These are phyloP conservation scores for Microsporum canis DNA, from an alignment of 2,329 filamentous ascomycete species.

Conservation along the genomic window DNA sequence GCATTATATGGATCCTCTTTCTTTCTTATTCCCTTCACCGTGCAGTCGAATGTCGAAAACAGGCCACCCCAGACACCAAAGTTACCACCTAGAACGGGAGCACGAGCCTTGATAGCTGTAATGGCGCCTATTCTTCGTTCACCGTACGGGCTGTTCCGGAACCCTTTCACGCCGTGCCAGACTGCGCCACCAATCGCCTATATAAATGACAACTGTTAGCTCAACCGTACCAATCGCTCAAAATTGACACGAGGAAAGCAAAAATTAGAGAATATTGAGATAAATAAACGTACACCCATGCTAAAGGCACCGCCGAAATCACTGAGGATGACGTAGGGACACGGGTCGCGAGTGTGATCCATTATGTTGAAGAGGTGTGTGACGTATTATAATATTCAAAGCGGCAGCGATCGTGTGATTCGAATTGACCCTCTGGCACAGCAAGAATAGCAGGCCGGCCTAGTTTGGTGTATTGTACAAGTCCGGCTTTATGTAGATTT, in stretches of 20 bases:
- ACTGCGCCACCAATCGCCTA: slow-evolving; percentile 69
- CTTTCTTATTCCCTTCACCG: slow-evolving; percentile 83
- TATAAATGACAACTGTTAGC: slow-evolving; percentile 5
- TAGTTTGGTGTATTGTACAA: background rate
- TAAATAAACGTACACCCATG: slow-evolving; percentile 68
- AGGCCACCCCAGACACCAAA: slow-evolving; percentile 96
- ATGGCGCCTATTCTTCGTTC: slow-evolving; percentile 91
- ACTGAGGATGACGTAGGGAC: slow-evolving; percentile 90
- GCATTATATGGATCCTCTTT: slow-evolving; percentile 99
- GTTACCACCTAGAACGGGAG: slow-evolving; percentile 91
- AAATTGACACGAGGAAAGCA: slow-evolving; percentile 7
- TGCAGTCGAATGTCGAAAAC: slow-evolving; percentile 93
- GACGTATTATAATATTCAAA: background rate
- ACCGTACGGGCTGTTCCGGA: slow-evolving; percentile 78
- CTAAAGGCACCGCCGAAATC: slow-evolving; percentile 95
- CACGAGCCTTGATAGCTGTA: slow-evolving; percentile 94
- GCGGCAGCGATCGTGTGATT: background rate
- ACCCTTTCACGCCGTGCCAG: slow-evolving; percentile 96
- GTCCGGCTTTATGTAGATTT: background rate
- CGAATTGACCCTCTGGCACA: background rate
- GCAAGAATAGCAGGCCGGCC: background rate
- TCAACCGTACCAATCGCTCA: background rate
- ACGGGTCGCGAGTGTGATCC: slow-evolving; percentile 95
- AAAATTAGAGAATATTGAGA: slow-evolving; percentile 3
- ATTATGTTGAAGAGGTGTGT: slow-evolving; percentile 36